Evolutionary conservation across 2,329 filamentous ascomycete species (phyloP).

Genomic region (Epichloe sibirici): DNA sequence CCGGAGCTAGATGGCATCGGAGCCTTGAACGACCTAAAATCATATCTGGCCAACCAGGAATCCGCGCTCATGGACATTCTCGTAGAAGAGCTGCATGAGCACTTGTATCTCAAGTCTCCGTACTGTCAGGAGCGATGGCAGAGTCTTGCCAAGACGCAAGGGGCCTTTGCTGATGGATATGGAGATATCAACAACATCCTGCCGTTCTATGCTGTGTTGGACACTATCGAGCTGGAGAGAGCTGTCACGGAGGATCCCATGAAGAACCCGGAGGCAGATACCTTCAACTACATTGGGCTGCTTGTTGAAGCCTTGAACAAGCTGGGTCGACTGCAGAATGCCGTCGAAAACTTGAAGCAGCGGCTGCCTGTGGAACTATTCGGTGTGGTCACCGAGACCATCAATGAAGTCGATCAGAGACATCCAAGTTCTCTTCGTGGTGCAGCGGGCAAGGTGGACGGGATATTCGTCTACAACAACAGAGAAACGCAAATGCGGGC

Average conservation of each 20-base stretch:
- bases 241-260: constrained; percentile 72
- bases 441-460: constrained; percentile 38
- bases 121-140: constrained; percentile 98
- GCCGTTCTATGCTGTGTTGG: constrained; percentile 48
- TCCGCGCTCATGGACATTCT: constrained; percentile 83
- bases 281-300: constrained; percentile 83
- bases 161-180: constrained; percentile 36
- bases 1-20: constrained; percentile 88
- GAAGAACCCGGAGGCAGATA: constrained; percentile 89
- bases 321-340: constrained; percentile 72
- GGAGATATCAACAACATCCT: constrained; percentile 31
- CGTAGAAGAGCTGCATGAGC: constrained; percentile 94
- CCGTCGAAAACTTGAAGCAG: constrained; percentile 84
- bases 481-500: constrained; percentile 66
- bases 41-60: constrained; percentile 89
- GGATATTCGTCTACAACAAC: constrained; percentile 50
- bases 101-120: constrained; percentile 92
- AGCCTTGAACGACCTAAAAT: constrained; percentile 71
- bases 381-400: constrained; percentile 85
- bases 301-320: constrained; percentile 84
- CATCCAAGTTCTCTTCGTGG: constrained; percentile 72
- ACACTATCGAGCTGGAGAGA: constrained; percentile 47
- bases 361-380: constrained; percentile 89
- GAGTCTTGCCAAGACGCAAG: constrained; percentile 57
- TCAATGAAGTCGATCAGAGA: constrained; percentile 83